Evolutionary conservation across 306 rosid genomes (phyloP).

Genomic region (barrel medic (Medicago truncatula)): DNA sequence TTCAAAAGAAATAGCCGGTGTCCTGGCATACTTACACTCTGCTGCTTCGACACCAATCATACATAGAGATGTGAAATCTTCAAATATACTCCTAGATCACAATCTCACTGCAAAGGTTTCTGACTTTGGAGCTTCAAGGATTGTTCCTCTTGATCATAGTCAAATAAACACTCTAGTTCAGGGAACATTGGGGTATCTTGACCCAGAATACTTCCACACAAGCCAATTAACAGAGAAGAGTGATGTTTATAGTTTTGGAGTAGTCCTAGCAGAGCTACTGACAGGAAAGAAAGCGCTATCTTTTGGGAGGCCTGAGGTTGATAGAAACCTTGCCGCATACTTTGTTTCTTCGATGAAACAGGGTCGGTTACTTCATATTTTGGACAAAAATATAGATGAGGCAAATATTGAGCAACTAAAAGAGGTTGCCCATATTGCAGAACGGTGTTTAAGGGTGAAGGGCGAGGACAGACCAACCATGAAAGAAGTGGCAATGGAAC

Average conservation of each 20-base stretch:
- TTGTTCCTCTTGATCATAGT: too few relatives aligned
- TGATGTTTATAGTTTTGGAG: neutral
- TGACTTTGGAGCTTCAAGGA: too few relatives aligned
- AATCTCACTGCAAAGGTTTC: too few relatives aligned
- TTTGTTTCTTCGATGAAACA: constrained; percentile 20
- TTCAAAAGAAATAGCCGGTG: constrained; percentile 30
- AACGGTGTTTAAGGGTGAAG: constrained; percentile 46
- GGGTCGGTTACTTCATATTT: constrained; percentile 4
- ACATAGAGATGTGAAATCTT: constrained; percentile 44
- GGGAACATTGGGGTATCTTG: constrained; percentile 59
- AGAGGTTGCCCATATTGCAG: constrained; percentile 47
- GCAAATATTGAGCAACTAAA: constrained; percentile 43
- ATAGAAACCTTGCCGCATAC: constrained; percentile 45
- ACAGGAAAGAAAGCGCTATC: constrained; percentile 23
- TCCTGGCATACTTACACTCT: constrained; percentile 43
- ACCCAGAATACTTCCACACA: constrained; percentile 53
- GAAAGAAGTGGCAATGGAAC: constrained; percentile 56
- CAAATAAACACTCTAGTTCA: constrained; percentile 33
- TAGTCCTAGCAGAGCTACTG: neutral
- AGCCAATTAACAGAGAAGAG: constrained; percentile 4
- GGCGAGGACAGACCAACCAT: constrained; percentile 43
- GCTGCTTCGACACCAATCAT: constrained; percentile 38
- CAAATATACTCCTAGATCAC: too few relatives aligned
- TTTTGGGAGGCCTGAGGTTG: constrained; percentile 33
- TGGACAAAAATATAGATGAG: neutral